phyloP scores from a whole-genome alignment of 1,139 yeast species.

The Magnusiomyces ingens region DNA sequence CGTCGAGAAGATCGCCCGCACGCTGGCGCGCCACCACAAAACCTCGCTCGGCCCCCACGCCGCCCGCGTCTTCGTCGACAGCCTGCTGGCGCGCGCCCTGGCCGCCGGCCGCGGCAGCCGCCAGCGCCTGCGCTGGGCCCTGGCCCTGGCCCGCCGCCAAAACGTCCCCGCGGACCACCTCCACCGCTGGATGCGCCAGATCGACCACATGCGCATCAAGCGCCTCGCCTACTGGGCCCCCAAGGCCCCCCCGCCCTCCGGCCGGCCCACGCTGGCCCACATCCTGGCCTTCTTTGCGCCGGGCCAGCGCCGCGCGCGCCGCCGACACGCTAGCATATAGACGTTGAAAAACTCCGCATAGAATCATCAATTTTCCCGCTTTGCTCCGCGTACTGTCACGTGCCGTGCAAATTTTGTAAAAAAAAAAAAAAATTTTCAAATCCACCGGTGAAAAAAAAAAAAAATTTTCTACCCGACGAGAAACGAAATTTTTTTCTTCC shows the following conservation, averaged over 20 bases:
- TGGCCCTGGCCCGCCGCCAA: background rate
- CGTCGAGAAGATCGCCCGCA: background rate
- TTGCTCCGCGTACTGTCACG: too few species aligned
- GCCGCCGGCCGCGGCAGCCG: conserved; percentile 1
- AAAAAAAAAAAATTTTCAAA: background rate
- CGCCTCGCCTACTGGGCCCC: background rate
- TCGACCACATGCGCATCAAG: conserved; percentile 2
- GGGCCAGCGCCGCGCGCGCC: too few species aligned
- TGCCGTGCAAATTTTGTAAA: too few species aligned
- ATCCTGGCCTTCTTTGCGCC: too few species aligned
- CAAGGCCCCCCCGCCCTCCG: too few species aligned
- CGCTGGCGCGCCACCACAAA: background rate
- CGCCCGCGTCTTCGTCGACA: background rate
- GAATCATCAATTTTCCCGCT: too few species aligned
- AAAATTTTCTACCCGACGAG: too few species aligned
- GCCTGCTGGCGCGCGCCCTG: background rate
- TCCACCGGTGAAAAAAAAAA: background rate
- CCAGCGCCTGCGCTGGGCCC: background rate
- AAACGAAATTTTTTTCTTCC: background rate
- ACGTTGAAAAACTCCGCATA: too few species aligned
- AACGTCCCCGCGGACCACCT: background rate
- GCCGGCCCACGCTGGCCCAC: too few species aligned
- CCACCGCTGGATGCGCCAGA: background rate
- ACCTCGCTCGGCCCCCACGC: background rate
- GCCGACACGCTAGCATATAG: too few species aligned